Base-by-base conservation (phyloP, 768 basidiomycete species). In the Pisolithus microcarpus region DNA sequence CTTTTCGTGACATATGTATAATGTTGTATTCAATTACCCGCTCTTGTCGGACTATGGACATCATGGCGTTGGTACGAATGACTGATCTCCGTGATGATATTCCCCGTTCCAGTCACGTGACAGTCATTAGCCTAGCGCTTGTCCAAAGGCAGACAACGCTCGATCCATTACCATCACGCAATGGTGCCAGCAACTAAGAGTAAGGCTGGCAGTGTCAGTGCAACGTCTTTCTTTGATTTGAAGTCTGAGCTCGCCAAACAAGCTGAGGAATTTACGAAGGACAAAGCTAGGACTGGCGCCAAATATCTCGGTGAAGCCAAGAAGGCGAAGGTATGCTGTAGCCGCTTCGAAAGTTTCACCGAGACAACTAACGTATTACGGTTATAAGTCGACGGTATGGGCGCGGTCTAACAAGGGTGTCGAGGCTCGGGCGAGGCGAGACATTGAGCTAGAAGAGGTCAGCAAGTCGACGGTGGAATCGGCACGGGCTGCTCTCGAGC, bases 141-240 rank as follows among this genome's bases (percentile, higher is more conserved):
- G 24, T 4, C 45, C n/a, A 15, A 5, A 16, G 7, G 9, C 31
- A 31, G 28, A n/a, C 19, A 31, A n/a, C 9, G 6, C n/a, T 36
- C 55, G 54, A 52, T 50, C 30, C 37, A 40, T 31, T 40, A n/a
- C 51, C 15, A 43, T 15, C 39, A 7, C 7, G 24, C 8, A 21
- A 75, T 78, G 78, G 69, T 74, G 10, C 75, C 80, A 34, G 66
- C 72, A 5, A 75, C 72, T 64, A 67, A 84, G 64, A 75, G 81
- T 0, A 85, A 79, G 61, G 82, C 81, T 15, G 79, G 81, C 36
- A 85, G 85, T 7, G 75, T 88, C 60, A 86, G 80, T 53, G 75
- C 84, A 4, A 77, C 75, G 52, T 88, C 90, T 0, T 87, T 91
- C 65, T 78, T 90, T n/a, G 87, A 91, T 60, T 79, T 93, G 39